phyloP scores from a whole-genome alignment of 345 rosid genomes.

The Aethionema arabicum region DNA sequence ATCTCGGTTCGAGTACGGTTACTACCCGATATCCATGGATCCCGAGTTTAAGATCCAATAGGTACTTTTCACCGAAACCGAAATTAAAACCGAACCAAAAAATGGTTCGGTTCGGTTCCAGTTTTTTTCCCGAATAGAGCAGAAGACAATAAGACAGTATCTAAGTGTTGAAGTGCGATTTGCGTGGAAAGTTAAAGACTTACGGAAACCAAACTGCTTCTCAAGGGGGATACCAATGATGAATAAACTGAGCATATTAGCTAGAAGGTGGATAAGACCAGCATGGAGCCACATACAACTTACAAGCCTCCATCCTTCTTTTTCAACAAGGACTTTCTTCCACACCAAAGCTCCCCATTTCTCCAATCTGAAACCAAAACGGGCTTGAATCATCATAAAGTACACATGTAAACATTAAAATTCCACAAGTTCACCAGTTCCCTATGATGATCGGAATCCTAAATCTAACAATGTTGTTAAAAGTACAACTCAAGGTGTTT shows the following conservation, averaged over 20 bases:
- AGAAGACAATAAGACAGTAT: neutral
- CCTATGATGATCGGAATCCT: neutral
- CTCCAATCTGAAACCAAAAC: conserved; percentile 51
- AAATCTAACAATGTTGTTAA: conserved; percentile 1
- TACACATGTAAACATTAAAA: neutral
- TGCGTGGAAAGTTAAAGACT: conserved; percentile 2
- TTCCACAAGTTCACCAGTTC: neutral
- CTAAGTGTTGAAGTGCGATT: neutral
- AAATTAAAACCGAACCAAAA: too few species aligned
- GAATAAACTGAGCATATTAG: conserved; percentile 71
- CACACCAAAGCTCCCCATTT: conserved; percentile 80
- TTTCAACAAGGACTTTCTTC: conserved; percentile 55
- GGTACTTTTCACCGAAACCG: too few species aligned
- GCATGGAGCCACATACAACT: conserved; percentile 90
- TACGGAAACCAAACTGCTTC: conserved; percentile 92
- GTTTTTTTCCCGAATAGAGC: too few species aligned
- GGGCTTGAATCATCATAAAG: neutral
- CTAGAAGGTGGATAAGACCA: conserved; percentile 77
- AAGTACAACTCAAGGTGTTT: neutral
- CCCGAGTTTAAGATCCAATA: too few species aligned
- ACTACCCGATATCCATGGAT: too few species aligned
- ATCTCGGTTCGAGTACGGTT: too few species aligned
- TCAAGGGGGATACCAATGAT: conserved; percentile 84
- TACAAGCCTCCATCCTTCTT: conserved; percentile 90
- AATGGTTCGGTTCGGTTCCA: too few species aligned